Evolutionary conservation across 2,329 filamentous ascomycete genomes (phyloP), one percentile per base, ranked within the genome.

Genomic region (Neonectria hederae): DNA sequence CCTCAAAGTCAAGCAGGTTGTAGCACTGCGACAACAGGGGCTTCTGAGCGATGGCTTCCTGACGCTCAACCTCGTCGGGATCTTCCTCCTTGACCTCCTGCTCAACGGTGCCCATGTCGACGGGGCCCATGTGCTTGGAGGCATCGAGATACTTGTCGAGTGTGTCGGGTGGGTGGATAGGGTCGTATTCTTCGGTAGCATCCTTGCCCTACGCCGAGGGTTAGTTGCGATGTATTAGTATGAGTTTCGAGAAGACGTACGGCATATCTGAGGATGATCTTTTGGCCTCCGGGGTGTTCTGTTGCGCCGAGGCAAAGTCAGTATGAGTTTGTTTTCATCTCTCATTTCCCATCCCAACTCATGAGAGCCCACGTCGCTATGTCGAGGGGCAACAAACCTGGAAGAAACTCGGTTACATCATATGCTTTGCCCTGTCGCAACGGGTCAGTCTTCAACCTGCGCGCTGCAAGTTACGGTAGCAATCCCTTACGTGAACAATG

Each of bases 241-340:
- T 17, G 9, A 19, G 43, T 14, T 28, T 26, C 43, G 62, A 19
- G 19, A 46, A 49, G 49, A 68, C 84, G 67, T 76, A 87, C 86
- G 30, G 94, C 94, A 81, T 97, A 97, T 82, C 97, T 97, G 69
- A 99, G 87, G 75, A 99, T 98, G 78, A 98, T 97, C 76, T 95
- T 96, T 70, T 89, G 86, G 40, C 93, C 94, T 65, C 94, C 94
- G 24, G 94, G 94, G 76, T 97, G 94, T 78, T 97, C 93, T 89
- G 71, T 32, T 17, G 30, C 45, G 53, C 11, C 56, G 52, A 69
- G 63, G 52, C 9, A 35, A 17, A 45, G 28, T 51, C 28, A 51
- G 48, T 51, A 28, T 28, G 19, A 3, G n/a, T 51, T 32, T 28
- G 1, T 32, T n/a, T 11, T 14, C 46, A 26, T 9, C 26, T 21